Percentiles rank a stretch among this genome's conserved stretches.
Conservation (phyloP, 768 basidiomycete genomes). For the Leccinellum luteum region DNA sequence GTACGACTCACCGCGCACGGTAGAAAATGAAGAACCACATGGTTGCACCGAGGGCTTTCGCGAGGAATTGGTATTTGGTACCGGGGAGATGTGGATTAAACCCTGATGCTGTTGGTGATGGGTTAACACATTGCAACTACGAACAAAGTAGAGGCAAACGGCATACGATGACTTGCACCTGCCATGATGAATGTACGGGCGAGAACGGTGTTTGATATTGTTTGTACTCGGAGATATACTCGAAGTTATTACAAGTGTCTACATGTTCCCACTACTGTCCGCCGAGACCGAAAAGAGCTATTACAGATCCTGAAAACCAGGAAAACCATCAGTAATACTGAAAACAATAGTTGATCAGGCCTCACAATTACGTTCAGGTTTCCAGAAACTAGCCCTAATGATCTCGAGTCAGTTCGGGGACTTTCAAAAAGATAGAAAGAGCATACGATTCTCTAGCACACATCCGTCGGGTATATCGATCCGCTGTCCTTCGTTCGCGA, state of each 20-base stretch:
- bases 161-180: constrained; percentile 30
- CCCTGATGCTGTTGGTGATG: constrained; percentile 52
- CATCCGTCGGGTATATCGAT: constrained; percentile 85
- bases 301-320: constrained; percentile 9
- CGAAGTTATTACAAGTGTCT: background rate
- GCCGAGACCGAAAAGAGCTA: background rate
- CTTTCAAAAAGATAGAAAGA: background rate
- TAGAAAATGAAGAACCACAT: constrained; percentile 99
- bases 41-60: constrained; percentile 83
- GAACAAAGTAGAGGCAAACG: background rate
- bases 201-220: constrained; percentile 21
- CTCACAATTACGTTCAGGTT: constrained; percentile 76
- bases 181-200: constrained; percentile 33
- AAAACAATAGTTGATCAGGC: background rate
- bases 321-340: background rate
- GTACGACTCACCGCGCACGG: constrained; percentile 73
- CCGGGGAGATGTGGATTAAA: constrained; percentile 89
- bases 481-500: constrained; percentile 77
- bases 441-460: constrained; percentile 65
- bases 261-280: background rate
- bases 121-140: constrained; percentile 1
- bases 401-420: background rate
- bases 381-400: constrained; percentile 68
- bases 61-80: constrained; percentile 69
- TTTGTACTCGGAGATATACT: constrained; percentile 14